Base-by-base conservation (phyloP, 2,329 filamentous ascomycete genomes). In the Apiospora arundinis region DNA sequence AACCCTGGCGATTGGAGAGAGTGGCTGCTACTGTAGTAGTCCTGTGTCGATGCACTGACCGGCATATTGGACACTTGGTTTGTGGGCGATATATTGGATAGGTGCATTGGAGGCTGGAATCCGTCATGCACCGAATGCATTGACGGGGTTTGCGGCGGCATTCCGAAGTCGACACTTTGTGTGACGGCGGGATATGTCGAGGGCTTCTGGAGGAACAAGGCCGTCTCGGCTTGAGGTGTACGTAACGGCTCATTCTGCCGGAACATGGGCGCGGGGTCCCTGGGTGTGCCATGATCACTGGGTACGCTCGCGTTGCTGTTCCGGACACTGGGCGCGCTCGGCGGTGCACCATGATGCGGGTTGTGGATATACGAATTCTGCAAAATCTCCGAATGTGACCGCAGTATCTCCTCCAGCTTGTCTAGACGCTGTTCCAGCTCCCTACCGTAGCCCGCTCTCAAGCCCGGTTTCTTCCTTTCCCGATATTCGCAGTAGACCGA, bases 341-440 rank as follows among this genome's bases (percentile, higher is more conserved):
- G 46, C 6, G 68, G 48, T 12, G 68, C 49, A 45, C 32, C 44
- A 21, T 75, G 75, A 46, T 76, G 81, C 73, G 76, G 83, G 76
- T 82, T 79, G 71, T 78, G 77, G 69, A 81, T 78, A 67, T 91
- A 85, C 70, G 88, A 86, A 40, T 84, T 85, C 74, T 92, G 89
- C 2, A 93, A 84, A 67, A 93, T 90, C 74, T 91, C 90, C 67
- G 90, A 88, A 81, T 94, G 92, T 0, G 87, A 85, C 69, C 88
- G 86, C 67, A 93, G 82, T 63, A 92, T 88, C 71, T 90, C 88
- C 79, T 93, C 92, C 16, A 93, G 85, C 76, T 88, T 88, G 77
- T 93, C 92, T 52, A 94, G 86, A 48, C 92, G 88, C 76, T 93
- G 90, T 80, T 94, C 92, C 40, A 94, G 82, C 80, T 94, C 92